Percentiles rank a stretch among this genome's conserved stretches.
These are phyloP conservation scores for Xylaria hypoxylon DNA, from an alignment of 2,329 filamentous ascomycete genomes.

Conservation along the genomic window DNA sequence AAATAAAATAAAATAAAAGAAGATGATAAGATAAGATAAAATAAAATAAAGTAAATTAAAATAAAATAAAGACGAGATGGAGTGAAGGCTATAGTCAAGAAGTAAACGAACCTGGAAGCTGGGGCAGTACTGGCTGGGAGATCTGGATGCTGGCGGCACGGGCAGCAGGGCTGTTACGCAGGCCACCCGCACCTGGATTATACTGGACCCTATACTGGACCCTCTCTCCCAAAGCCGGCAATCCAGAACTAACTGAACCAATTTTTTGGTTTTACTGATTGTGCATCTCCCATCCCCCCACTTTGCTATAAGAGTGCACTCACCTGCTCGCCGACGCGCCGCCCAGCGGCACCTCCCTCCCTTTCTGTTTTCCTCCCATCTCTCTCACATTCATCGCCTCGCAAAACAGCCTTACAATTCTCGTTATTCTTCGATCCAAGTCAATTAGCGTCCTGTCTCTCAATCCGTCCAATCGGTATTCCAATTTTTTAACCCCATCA, in stretches of 20 bases:
- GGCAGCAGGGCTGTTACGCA: conserved; percentile 35
- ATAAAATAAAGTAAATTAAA: too few species aligned
- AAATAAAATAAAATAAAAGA: neutral
- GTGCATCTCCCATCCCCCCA: conserved; percentile 62
- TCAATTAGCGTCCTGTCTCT: conserved; percentile 45
- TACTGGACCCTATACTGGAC: too few species aligned
- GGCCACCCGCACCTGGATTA: conserved; percentile 32
- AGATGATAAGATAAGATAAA: too few species aligned
- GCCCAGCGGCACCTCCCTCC: conserved; percentile 55
- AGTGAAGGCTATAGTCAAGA: too few species aligned
- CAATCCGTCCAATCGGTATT: conserved; percentile 42
- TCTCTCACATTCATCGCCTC: conserved; percentile 47
- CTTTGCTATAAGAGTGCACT: conserved; percentile 69
- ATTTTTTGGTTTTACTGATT: conserved; percentile 60
- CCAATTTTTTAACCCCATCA: conserved; percentile 41
- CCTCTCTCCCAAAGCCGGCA: too few species aligned
- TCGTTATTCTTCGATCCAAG: conserved; percentile 42
- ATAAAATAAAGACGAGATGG: too few species aligned
- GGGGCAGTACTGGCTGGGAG: too few species aligned
- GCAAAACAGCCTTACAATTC: conserved; percentile 35
- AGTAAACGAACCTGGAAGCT: too few species aligned
- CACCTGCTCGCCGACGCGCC: conserved; percentile 65
- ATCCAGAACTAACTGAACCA: neutral
- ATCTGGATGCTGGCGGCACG: too few species aligned
- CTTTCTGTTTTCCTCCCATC: conserved; percentile 52